These are phyloP conservation scores for Candida tunisiensis DNA, from an alignment of 1,139 yeast species.

Conservation along the genomic window DNA sequence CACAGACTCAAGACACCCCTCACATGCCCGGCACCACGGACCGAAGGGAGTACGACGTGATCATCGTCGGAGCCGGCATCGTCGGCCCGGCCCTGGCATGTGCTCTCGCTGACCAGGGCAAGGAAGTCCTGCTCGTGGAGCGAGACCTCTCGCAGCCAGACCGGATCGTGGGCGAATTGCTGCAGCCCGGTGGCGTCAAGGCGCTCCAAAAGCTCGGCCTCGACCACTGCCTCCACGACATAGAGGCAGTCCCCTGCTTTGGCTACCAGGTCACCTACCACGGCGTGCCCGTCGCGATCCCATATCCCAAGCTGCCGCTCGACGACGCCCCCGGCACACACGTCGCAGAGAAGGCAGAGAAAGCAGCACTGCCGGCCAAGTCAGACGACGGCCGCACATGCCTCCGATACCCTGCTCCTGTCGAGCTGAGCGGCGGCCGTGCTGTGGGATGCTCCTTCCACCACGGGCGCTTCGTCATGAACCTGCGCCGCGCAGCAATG, in stretches of 20 bases:
- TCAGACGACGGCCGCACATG: too few relatives aligned
- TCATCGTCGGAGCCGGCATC: slow-evolving; percentile 88
- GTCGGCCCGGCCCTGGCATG: slow-evolving; percentile 91
- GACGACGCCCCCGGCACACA: slow-evolving; percentile 1
- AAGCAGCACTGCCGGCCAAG: too few relatives aligned
- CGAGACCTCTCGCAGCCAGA: slow-evolving; percentile 89
- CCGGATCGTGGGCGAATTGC: slow-evolving; percentile 88
- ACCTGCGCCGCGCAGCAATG: slow-evolving; percentile 33
- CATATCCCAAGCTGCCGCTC: slow-evolving; percentile 37
- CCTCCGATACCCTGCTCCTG: too few relatives aligned
- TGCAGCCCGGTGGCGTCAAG: slow-evolving; percentile 89
- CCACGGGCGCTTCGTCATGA: slow-evolving; percentile 75
- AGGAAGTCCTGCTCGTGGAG: slow-evolving; percentile 47
- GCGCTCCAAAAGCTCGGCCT: slow-evolving; percentile 72
- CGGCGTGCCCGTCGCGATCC: slow-evolving; percentile 37
- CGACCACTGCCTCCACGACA: slow-evolving; percentile 60
- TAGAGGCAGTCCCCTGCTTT: slow-evolving; percentile 58
- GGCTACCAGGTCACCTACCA: slow-evolving; percentile 73
- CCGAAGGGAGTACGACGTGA: slow-evolving; percentile 37
- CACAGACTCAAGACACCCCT: too few relatives aligned
- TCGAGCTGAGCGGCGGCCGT: slow-evolving; percentile 3
- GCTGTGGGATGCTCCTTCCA: slow-evolving; percentile 70
- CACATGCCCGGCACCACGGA: too few relatives aligned
- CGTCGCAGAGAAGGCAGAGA: too few relatives aligned
- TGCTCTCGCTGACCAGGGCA: slow-evolving; percentile 78